Conservation (phyloP, 305 asterid genomes). For the Fraxinus floribunda region DNA sequence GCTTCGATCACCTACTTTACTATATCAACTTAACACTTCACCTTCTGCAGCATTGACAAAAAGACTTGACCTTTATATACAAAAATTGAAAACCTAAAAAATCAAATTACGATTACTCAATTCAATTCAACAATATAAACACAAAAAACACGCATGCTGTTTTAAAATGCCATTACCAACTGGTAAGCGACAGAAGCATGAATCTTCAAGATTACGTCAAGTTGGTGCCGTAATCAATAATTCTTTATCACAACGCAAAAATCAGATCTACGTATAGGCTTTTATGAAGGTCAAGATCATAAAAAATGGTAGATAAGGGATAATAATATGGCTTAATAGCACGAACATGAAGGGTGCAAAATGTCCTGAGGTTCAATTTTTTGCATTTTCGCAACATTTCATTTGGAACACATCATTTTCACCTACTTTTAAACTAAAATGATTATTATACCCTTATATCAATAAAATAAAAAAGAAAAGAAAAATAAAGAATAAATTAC, state of each 20-base stretch:
- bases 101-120: background rate
- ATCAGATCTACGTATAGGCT: background rate
- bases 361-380: no score
- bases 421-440: no score
- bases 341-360: no score
- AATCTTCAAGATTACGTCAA: slow-evolving; percentile 1
- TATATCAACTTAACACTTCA: background rate
- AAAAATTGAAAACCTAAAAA: background rate
- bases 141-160: background rate
- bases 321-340: no score
- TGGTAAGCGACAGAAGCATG: background rate
- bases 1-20: background rate
- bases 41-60: background rate
- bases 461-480: no score
- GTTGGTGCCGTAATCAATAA: background rate
- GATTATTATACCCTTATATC: no score
- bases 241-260: background rate
- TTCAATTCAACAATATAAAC: background rate
- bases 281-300: background rate
- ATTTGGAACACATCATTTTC: no score
- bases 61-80: background rate
- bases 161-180: background rate
- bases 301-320: no score
- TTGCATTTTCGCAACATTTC: no score
- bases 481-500: no score